phyloP scores from a whole-genome alignment of 192 early-diverging fungal species.

The Rhizophagus sp. region DNA sequence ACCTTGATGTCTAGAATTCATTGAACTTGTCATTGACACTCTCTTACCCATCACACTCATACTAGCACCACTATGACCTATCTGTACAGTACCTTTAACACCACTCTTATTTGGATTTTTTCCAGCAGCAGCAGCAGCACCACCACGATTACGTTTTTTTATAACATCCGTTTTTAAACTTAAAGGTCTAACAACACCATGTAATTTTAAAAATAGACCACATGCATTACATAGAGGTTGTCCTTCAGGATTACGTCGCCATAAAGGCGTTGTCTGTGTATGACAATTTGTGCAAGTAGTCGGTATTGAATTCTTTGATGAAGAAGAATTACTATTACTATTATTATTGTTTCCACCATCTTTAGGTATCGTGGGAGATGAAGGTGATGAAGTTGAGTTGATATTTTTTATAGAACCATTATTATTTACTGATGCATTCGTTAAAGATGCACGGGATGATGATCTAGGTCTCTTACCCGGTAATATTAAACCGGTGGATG shows the following conservation, averaged over 20 bases:
- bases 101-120: constrained; percentile 15
- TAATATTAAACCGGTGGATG: background rate
- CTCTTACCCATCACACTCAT: constrained; percentile 27
- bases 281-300: constrained; percentile 81
- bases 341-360: constrained; percentile 31
- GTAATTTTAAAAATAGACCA: constrained; percentile 94
- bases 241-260: constrained; percentile 90
- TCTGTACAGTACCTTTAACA: constrained; percentile 5
- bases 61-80: constrained; percentile 11
- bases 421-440: background rate
- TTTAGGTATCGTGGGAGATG: constrained; percentile 14
- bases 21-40: constrained; percentile 9
- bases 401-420: constrained; percentile 30
- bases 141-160: constrained; percentile 81
- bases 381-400: constrained; percentile 28
- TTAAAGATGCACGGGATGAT: constrained; percentile 21
- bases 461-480: constrained; percentile 31
- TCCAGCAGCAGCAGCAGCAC: background rate
- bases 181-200: constrained; percentile 84
- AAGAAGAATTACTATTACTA: constrained; percentile 30
- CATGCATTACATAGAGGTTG: constrained; percentile 97
- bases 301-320: constrained; percentile 38
- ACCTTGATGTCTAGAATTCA: background rate
- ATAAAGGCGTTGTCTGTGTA: constrained; percentile 91
- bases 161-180: constrained; percentile 89